Evolutionary conservation across 768 basidiomycete genomes (phyloP), one percentile per base, ranked within the genome.

Genomic region (Tricholoma hemisulphureum): DNA sequence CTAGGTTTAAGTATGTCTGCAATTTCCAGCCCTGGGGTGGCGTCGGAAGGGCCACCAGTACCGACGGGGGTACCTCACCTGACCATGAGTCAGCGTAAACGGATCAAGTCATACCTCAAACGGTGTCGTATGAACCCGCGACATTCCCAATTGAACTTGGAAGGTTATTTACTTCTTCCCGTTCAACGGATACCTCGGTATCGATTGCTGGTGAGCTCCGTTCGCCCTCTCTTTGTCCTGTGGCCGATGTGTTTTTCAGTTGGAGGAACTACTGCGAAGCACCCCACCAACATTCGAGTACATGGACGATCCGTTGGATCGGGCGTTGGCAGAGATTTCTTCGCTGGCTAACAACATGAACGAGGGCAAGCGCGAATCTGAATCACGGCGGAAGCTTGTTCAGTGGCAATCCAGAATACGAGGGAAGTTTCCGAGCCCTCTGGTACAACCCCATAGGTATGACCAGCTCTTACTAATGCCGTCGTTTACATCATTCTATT

Each of bases 101-200:
- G 96, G 31, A 90, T 98, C 64, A 93, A 89, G 72, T 69, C 84
- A 3, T 98, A 95, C 73, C 72, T 98, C 34, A 96, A 95, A 75
- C 86, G 91, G 49, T 96, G 93, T 69, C 88, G 93, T 43, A 74
- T 91, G 64, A 91, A 93, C 62, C 95, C 95, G 2, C 81, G 87
- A 26, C 96, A 98, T 69, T 93, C 92, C 8, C 96, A 98, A 67
- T 83, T 98, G 37, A 95, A 94, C 68, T 73, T 98, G 63, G 95
- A 98, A 74, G 91, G 91, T 3, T 98, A 98, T 69, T 75, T 99
- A 20, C 80, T 99, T 7, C 83, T 98, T 45, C 97, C 97, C 34
- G 89, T 99, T 13, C 97, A 99, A 69, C 86, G 97, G 53, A 91
- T 99, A 67, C 97, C 97, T 13, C 87, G 97, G n/a, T 99, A 99